These are phyloP conservation scores for Physaria fendleri DNA, from an alignment of 345 rosid genomes.

Conservation along the genomic window DNA sequence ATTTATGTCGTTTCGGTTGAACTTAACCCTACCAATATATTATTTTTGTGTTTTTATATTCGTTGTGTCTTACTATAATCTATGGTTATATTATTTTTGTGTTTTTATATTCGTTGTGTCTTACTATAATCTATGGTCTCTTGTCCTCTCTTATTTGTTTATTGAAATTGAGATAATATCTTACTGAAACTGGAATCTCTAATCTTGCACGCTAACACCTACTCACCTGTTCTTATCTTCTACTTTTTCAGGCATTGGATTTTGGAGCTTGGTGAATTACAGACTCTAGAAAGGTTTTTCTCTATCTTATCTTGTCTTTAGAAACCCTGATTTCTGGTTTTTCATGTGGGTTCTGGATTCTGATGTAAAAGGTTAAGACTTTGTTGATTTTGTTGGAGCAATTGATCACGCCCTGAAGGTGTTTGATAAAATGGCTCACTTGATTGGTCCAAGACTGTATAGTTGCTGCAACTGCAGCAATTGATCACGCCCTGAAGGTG, in stretches of 20 bases:
- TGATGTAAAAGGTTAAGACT: constrained; percentile 18
- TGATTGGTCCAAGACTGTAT: constrained; percentile 70
- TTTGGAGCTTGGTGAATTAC: constrained; percentile 6
- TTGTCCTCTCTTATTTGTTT: not conserved
- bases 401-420: constrained; percentile 20
- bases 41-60: too few species aligned
- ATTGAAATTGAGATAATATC: too few species aligned
- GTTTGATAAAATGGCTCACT: constrained; percentile 50
- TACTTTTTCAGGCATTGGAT: constrained; percentile 11
- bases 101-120: constrained; percentile 12
- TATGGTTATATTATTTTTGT: too few species aligned
- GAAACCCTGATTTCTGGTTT: not conserved
- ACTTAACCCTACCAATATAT: constrained; percentile 12
- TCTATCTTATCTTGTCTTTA: not conserved
- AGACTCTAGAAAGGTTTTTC: constrained; percentile 12
- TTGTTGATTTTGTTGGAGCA: constrained; percentile 9
- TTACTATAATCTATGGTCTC: constrained; percentile 6
- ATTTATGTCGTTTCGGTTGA: not conserved
- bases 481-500: constrained; percentile 17
- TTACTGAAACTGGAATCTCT: constrained; percentile 22
- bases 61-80: too few species aligned
- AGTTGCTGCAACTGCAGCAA: too few species aligned
- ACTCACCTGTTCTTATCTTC: constrained; percentile 26
- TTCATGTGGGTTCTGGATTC: not conserved
- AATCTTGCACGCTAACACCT: constrained; percentile 45